Evolutionary conservation across 192 early-diverging fungal genomes (phyloP).

Genomic region (Coemansia sp.): DNA sequence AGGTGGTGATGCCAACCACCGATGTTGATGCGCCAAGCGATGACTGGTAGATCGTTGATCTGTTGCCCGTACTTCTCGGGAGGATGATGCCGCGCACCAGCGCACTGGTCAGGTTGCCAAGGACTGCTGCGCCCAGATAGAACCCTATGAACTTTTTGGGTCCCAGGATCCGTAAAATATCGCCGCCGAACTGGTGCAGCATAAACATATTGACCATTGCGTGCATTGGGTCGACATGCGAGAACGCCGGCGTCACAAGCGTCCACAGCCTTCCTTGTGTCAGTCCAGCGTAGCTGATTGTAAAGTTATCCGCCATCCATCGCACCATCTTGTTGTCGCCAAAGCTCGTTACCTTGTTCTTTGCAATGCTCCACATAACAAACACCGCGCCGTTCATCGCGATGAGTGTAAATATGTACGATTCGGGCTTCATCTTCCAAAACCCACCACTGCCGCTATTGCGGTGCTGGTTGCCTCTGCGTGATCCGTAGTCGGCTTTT

Average conservation of each 20-base stretch:
- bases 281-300: conserved; percentile 31
- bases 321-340: conserved; percentile 15
- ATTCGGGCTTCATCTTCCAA: conserved; percentile 28
- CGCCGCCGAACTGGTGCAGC: conserved; percentile 45
- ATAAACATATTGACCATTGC: conserved; percentile 53
- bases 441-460: not conserved
- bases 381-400: conserved; percentile 43
- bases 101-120: conserved; percentile 35
- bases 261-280: conserved; percentile 47
- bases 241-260: conserved; percentile 53
- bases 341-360: conserved; percentile 12
- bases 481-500: conserved; percentile 44
- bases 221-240: conserved; percentile 48
- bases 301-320: conserved; percentile 45
- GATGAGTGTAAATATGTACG: conserved; percentile 31
- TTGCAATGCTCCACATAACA: conserved; percentile 32
- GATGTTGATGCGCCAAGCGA: conserved; percentile 53
- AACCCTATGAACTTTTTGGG: conserved; percentile 29
- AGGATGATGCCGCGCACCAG: conserved; percentile 24
- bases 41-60: conserved; percentile 10
- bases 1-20: conserved; percentile 39
- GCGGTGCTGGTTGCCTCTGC: conserved; percentile 19
- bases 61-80: conserved; percentile 12
- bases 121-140: conserved; percentile 37
- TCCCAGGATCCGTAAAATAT: conserved; percentile 35